Percentiles rank a stretch among this genome's conserved stretches.
Conservation (phyloP, 306 rosid genomes). For the Ziziphus jujuba region DNA sequence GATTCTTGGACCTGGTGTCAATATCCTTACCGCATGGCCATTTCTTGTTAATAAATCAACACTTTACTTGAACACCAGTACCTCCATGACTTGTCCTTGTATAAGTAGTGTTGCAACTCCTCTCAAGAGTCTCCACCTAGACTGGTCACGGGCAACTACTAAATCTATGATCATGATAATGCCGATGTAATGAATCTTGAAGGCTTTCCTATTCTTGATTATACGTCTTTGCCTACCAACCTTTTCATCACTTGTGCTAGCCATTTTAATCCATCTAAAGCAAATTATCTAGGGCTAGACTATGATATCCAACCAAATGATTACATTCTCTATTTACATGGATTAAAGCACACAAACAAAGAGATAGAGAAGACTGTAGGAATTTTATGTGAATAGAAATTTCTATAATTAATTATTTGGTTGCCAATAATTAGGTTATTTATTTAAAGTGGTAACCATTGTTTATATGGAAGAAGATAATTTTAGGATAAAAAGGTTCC, state of each 20-base stretch:
- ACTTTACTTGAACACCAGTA: conserved; percentile 34
- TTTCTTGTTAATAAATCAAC: not conserved
- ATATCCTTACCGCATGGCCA: conserved; percentile 56
- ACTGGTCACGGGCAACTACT: conserved; percentile 65
- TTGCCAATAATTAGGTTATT: too few relatives aligned
- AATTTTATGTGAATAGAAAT: too few relatives aligned
- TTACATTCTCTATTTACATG: conserved; percentile 55
- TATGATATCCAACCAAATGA: conserved; percentile 44
- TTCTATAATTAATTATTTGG: too few relatives aligned
- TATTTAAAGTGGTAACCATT: too few relatives aligned
- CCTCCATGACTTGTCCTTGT: conserved; percentile 62
- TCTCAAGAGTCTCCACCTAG: conserved; percentile 56
- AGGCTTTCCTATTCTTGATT: conserved; percentile 11
- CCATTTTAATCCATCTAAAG: conserved; percentile 55
- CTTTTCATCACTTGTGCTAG: conserved; percentile 53
- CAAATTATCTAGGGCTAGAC: conserved; percentile 50
- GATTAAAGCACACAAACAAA: conserved; percentile 43
- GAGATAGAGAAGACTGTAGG: conserved; percentile 34
- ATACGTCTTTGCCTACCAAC: conserved; percentile 20
- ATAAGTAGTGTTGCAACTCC: conserved; percentile 54
- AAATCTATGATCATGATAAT: conserved; percentile 45
- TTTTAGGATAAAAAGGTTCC: too few relatives aligned
- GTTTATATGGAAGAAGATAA: too few relatives aligned
- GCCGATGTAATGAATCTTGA: conserved; percentile 6
- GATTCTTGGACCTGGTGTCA: conserved; percentile 55